Evolutionary conservation across 1,139 yeast genomes (phyloP).

Genomic region (Debaryomycetaceae sp.): DNA sequence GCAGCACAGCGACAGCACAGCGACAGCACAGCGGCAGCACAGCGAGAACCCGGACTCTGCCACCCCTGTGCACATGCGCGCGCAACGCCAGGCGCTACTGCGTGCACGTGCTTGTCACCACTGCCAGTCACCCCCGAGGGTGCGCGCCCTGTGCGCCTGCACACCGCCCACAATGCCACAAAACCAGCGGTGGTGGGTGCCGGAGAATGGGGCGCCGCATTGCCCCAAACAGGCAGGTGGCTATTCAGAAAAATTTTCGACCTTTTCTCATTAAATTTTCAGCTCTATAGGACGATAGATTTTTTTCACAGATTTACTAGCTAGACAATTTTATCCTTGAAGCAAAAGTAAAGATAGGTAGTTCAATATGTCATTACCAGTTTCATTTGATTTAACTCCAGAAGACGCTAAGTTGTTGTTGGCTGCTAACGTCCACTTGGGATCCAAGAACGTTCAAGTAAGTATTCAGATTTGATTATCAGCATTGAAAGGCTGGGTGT

Average conservation of each 20-base stretch:
- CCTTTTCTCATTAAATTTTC: slow-evolving; percentile 3
- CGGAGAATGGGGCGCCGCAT: slow-evolving; percentile 38
- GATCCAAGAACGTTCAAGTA: slow-evolving; percentile 99
- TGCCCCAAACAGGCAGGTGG: slow-evolving; percentile 9
- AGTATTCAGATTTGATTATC: slow-evolving; percentile 26
- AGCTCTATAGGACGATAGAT: not conserved
- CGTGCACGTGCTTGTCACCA: not conserved
- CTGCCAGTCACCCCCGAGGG: not conserved
- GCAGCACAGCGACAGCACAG: no score
- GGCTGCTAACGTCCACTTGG: slow-evolving; percentile 99
- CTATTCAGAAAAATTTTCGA: slow-evolving; percentile 11
- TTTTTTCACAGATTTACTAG: not conserved
- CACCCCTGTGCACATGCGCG: no score
- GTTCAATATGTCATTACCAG: slow-evolving; percentile 71
- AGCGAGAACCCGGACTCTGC: no score
- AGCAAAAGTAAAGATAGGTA: not conserved
- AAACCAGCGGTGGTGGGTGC: slow-evolving; percentile 56
- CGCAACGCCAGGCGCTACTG: slow-evolving; percentile 20
- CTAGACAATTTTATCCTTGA: not conserved
- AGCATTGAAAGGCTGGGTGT: no score
- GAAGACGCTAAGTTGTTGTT: slow-evolving; percentile 99
- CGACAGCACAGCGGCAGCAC: no score
- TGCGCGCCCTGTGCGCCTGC: not conserved
- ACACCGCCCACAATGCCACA: slow-evolving; percentile 30
- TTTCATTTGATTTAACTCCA: slow-evolving; percentile 90